phyloP scores from a whole-genome alignment of 495 filamentous ascomycete species.

The Hyaloscypha finlandica region DNA sequence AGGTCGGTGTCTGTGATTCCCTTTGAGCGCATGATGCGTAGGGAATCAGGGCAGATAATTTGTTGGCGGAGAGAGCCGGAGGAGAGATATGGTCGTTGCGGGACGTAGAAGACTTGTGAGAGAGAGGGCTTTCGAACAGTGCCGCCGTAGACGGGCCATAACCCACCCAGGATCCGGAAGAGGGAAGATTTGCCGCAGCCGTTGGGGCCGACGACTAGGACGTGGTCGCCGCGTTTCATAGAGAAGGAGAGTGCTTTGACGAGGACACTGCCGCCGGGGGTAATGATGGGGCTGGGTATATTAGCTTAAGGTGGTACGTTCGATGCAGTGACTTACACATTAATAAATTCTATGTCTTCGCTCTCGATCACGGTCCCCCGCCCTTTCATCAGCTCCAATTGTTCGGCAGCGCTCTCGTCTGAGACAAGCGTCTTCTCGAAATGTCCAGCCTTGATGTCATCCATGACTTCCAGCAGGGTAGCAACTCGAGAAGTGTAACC shows the following conservation, averaged over 20 bases:
- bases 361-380: constrained; percentile 79
- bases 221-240: constrained; percentile 81
- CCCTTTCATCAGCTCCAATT: constrained; percentile 75
- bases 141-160: constrained; percentile 99
- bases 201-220: constrained; percentile 94
- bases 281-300: constrained; percentile 74
- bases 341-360: constrained; percentile 78
- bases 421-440: constrained; percentile 97
- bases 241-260: constrained; percentile 82
- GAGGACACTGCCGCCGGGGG: constrained; percentile 91
- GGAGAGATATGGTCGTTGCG: constrained; percentile 90
- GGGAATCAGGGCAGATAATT: constrained; percentile 92
- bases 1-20: constrained; percentile 84
- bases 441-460: constrained; percentile 82
- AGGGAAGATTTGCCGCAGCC: constrained; percentile 95
- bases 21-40: constrained; percentile 82
- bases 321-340: constrained; percentile 55
- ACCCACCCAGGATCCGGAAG: constrained; percentile 92
- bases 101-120: constrained; percentile 96
- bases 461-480: constrained; percentile 87
- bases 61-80: constrained; percentile 89
- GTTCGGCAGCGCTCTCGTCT: constrained; percentile 73
- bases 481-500: constrained; percentile 94
- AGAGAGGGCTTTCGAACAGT: constrained; percentile 86
- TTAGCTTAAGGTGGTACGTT: constrained; percentile 11